Evolutionary conservation across 2,329 filamentous ascomycete genomes (phyloP).

Genomic region (Aspergillus puulaauensis): DNA sequence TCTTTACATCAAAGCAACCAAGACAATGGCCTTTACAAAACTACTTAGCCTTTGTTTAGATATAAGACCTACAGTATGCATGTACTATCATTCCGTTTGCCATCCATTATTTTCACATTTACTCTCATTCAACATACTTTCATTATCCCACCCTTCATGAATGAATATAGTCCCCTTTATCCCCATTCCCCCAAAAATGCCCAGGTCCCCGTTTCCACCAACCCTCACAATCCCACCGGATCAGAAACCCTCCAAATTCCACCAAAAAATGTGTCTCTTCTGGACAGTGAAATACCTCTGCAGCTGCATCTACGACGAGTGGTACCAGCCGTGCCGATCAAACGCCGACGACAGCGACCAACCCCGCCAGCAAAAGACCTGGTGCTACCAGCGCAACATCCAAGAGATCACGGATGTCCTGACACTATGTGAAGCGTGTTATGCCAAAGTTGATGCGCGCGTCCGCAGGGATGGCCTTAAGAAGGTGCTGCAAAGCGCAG

Average conservation of each 20-base stretch:
- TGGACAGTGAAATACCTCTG: conserved; percentile 2
- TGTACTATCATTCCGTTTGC: neutral
- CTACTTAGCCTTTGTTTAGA: neutral
- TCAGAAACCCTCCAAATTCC: neutral
- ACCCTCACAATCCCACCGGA: neutral
- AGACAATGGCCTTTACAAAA: neutral
- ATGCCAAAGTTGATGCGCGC: neutral
- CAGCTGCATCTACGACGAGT: conserved; percentile 4
- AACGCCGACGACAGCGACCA: neutral
- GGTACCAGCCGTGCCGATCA: neutral
- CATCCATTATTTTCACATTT: neutral
- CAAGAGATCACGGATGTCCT: neutral
- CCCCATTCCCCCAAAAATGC: neutral
- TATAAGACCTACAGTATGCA: neutral
- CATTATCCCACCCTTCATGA: neutral
- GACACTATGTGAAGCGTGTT: neutral
- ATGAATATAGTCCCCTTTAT: neutral
- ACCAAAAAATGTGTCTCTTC: conserved; percentile 1
- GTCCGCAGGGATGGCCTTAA: neutral
- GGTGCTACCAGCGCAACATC: neutral
- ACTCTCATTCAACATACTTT: neutral
- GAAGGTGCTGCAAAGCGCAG: neutral
- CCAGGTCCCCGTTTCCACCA: neutral
- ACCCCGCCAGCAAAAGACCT: neutral
- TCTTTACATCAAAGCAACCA: neutral